Base-by-base conservation (phyloP, 805 yeast species). In the Candida andamanensis region DNA sequence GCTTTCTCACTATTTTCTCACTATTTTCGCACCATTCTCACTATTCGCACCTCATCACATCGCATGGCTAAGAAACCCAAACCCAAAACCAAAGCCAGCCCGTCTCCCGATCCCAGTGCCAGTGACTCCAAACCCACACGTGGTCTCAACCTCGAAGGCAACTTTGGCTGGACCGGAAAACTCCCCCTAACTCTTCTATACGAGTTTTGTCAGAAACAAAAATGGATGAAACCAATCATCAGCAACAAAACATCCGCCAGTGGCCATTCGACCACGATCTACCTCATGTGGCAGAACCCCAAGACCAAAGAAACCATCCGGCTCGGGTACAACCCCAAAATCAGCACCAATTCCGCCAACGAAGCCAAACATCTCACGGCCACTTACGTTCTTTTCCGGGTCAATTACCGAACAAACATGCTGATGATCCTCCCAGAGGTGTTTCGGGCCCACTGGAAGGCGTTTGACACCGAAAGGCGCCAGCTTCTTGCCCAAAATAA, bases 291-390 rank as follows among this genome's bases (percentile, higher is more conserved):
- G 72, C 76, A 74, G 26, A 85, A 90, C 45, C 95, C 95, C 0
- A 86, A 85, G 50, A 78, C 95, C 0, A 76, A 75, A 28, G 87
- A 84, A 44, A 47, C 68, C 4, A 71, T 89, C 23, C 56, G 59
- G 2, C 68, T 86, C 2, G 63, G 68, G 32, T 66, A 72, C 78
- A 62, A 67, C 46, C 75, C 80, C 0, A 69, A 70, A 13, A 47
- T 71, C 4, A 67, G 80, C 5, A 86, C 83, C 44, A 84, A 77
- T 28, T 85, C 97, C 0, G 74, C 95, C 2, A 65, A 85, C 19
- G 97, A 89, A 46, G 96, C 97, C 1, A 71, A 96, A 28, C 95
- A 89, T 52, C 71, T 73, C 47, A 87, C 90, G 0, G 97, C 98
- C 0, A 87, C 97, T 0, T 85, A 81, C 43, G 92, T 90, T 0